Conservation (phyloP, 352 stramenopile genomes). For the Phytophthora constricta region DNA sequence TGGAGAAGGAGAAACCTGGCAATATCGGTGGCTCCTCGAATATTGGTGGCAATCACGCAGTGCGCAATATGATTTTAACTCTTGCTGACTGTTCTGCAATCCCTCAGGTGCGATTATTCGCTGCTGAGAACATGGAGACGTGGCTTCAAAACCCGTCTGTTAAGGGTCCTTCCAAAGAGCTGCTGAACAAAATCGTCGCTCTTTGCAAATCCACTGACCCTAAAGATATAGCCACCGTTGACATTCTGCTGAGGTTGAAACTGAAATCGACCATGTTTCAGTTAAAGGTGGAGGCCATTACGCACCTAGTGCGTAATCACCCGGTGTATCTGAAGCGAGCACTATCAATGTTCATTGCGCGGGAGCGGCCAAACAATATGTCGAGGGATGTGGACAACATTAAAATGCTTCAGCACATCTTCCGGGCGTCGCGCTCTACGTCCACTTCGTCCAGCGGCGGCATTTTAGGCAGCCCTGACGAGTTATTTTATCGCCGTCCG, state of each 20-base stretch:
- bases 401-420: constrained; percentile 91
- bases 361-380: constrained; percentile 84
- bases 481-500: constrained; percentile 66
- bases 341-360: constrained; percentile 72
- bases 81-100: constrained; percentile 71
- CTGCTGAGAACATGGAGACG: constrained; percentile 77
- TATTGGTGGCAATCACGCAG: constrained; percentile 53
- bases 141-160: constrained; percentile 85
- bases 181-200: constrained; percentile 79
- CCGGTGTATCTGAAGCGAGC: constrained; percentile 73
- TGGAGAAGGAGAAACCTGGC: constrained; percentile 69
- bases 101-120: constrained; percentile 63
- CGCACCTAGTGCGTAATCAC: constrained; percentile 78
- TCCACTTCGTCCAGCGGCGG: constrained; percentile 26
- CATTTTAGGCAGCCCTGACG: constrained; percentile 50
- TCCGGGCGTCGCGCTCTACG: constrained; percentile 60
- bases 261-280: constrained; percentile 91
- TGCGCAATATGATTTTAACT: constrained; percentile 81
- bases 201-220: constrained; percentile 66
- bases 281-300: constrained; percentile 85
- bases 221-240: constrained; percentile 66
- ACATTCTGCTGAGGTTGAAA: constrained; percentile 84
- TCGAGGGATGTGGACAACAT: constrained; percentile 90
- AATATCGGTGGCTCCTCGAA: constrained; percentile 22
- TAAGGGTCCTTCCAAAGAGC: constrained; percentile 72